Evolutionary conservation across 768 basidiomycete genomes (phyloP).

Genomic region (Crassisporium funariophilum): DNA sequence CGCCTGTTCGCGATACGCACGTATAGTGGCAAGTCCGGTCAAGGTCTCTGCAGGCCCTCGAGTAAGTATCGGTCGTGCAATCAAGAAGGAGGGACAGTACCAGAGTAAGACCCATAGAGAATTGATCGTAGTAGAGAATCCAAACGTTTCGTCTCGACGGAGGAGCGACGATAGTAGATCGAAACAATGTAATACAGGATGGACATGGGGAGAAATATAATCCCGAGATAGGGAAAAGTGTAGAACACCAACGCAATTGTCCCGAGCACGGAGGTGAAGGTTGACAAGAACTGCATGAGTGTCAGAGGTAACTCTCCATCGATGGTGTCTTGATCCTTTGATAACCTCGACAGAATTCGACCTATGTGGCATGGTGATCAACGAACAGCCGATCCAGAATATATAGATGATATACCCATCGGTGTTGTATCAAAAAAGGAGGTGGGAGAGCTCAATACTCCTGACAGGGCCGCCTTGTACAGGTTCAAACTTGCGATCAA

Average conservation of each 20-base stretch:
- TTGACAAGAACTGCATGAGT: conserved; percentile 47
- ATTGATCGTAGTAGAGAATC: conserved; percentile 63
- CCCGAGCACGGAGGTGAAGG: conserved; percentile 49
- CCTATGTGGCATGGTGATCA: conserved; percentile 36
- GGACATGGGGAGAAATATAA: conserved; percentile 56
- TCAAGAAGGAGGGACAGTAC: conserved; percentile 28
- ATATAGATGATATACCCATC: conserved; percentile 42
- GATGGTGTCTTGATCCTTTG: conserved; percentile 63
- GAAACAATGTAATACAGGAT: conserved; percentile 56
- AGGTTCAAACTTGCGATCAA: conserved; percentile 47
- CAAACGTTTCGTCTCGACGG: conserved; percentile 65
- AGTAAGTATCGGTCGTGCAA: not conserved
- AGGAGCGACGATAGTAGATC: conserved; percentile 59
- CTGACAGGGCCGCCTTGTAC: conserved; percentile 55
- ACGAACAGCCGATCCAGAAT: not conserved
- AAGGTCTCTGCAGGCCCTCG: conserved; percentile 48
- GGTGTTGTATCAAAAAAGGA: conserved; percentile 79
- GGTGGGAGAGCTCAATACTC: conserved; percentile 60
- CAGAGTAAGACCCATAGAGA: conserved; percentile 59
- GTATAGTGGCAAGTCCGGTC: conserved; percentile 64
- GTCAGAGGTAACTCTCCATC: conserved; percentile 51
- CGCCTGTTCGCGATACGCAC: conserved; percentile 60
- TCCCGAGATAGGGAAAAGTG: conserved; percentile 67
- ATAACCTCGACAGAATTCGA: conserved; percentile 56
- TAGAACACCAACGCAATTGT: conserved; percentile 65